phyloP scores from a whole-genome alignment of 805 yeast species.

The Kuraishia floccosa region DNA sequence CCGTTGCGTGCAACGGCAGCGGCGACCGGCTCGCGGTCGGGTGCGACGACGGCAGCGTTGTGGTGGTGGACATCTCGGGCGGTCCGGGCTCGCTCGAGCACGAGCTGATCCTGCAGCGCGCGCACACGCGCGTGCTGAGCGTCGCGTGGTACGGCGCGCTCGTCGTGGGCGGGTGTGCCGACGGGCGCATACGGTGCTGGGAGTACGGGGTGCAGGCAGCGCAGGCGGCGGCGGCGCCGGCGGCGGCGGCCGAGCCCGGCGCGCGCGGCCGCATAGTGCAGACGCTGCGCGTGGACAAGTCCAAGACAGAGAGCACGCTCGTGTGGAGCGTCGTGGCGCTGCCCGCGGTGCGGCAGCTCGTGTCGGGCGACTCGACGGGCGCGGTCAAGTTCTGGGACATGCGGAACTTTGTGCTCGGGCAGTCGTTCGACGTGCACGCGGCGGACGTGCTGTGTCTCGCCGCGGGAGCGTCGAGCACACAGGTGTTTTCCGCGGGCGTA shows the following conservation, averaged over 20 bases:
- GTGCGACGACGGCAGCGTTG: constrained; percentile 91
- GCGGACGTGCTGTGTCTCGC: constrained; percentile 81
- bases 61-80: constrained; percentile 72
- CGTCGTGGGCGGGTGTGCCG: constrained; percentile 91
- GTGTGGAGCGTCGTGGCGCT: constrained; percentile 79
- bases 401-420: constrained; percentile 61
- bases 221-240: no score
- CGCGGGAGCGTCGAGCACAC: constrained; percentile 45
- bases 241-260: no score
- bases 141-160: constrained; percentile 63
- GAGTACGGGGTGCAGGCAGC: constrained; percentile 24
- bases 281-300: constrained; percentile 87
- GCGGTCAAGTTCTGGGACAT: constrained; percentile 89
- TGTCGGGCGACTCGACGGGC: constrained; percentile 97
- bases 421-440: constrained; percentile 74
- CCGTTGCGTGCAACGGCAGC: constrained; percentile 52
- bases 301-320: constrained; percentile 74
- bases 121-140: constrained; percentile 70
- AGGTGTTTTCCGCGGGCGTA: constrained; percentile 81
- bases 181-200: constrained; percentile 88
- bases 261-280: constrained; percentile 57
- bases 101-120: constrained; percentile 66
- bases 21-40: constrained; percentile 73
- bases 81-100: constrained; percentile 80
- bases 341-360: constrained; percentile 57